These are phyloP conservation scores for Apiospora koreana DNA, from an alignment of 2,329 filamentous ascomycete genomes.

Conservation along the genomic window DNA sequence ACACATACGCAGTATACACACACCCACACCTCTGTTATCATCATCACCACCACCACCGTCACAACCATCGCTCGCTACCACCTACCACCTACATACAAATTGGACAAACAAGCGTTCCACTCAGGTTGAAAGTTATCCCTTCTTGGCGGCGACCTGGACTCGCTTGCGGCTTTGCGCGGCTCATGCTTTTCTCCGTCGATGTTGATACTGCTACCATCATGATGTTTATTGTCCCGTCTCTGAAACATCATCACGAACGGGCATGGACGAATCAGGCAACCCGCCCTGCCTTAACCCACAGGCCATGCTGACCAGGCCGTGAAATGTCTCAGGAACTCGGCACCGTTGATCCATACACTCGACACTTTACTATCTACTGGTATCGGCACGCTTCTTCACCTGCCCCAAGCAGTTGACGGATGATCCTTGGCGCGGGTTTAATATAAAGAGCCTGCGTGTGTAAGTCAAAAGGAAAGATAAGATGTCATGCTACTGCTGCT, in stretches of 20 bases:
- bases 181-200: background rate
- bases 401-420: background rate
- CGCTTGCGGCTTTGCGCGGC: background rate
- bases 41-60: background rate
- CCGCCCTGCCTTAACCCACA: background rate
- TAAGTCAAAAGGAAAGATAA: background rate
- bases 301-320: background rate
- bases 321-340: slow-evolving; percentile 3
- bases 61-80: background rate
- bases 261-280: background rate
- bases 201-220: background rate
- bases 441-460: background rate
- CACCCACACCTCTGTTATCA: background rate
- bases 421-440: background rate
- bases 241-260: background rate
- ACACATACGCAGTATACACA: background rate
- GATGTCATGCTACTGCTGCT: no score
- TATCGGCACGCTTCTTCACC: background rate
- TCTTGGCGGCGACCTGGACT: background rate
- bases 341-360: background rate
- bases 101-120: background rate
- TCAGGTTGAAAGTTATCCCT: background rate
- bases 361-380: background rate
- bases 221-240: background rate
- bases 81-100: background rate